Evolutionary conservation across 108 stramenopile genomes (phyloP), one percentile per base, ranked within the genome.

Genomic region (Discostella stelligeroides): DNA sequence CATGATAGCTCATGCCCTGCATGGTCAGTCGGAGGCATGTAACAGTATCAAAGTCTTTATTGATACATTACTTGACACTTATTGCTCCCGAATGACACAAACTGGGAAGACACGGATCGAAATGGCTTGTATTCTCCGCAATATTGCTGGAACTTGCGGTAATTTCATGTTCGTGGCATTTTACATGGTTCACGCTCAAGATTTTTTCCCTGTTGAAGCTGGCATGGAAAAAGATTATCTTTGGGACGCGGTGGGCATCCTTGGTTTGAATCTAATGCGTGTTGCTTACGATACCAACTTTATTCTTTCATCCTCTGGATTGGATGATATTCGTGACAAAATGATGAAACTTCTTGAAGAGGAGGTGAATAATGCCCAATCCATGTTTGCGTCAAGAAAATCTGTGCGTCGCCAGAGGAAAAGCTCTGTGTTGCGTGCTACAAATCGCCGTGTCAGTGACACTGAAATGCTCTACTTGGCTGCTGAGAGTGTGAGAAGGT

Each of bases 221-320:
- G 66, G 47, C 0, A 20, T 46, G 10, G 25, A 72, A 0, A 66
- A 21, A 41, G 40, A 43, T 11, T 51, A 70, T 28, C 49, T 74
- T 3, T 37, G 42, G 1, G 67, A 79, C 43, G 72, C 72, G 34
- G 49, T 68, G 23, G 77, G 77, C 24, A 38, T 73, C 0, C 28
- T 79, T 17, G 77, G 77, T 50, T 41, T 73, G 43, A 79, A 73
- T 25, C 18, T 79, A 13, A 50, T 79, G 56, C 45, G 69, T 13
- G 24, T 73, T 40, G 24, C 41, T 4, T 73, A 29, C 23, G 77
- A 73, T 30, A n/a, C 46, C 8, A 57, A 68, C 28, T 72, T 50
- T 39, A 17, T 66, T 6, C 46, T 60, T 28, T 29, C 64, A n/a
- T 64, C 51, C 12, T n/a, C 70, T 1, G 71, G 34, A 20, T 10